phyloP scores from a whole-genome alignment of 2,329 filamentous ascomycete genomes.

The Fusarium avenaceum region DNA sequence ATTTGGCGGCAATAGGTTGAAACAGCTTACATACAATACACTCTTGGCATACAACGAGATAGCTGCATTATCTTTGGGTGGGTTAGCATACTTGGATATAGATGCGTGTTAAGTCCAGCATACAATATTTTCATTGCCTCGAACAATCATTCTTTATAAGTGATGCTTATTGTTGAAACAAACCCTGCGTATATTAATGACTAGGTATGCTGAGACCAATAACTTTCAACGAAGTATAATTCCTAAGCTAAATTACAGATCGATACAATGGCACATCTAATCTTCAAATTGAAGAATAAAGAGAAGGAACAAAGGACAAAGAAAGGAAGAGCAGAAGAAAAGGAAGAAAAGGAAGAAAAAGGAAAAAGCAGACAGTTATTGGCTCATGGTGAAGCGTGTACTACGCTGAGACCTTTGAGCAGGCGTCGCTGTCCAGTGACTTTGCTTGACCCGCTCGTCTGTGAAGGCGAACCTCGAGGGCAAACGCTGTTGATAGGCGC shows the following conservation, averaged over 20 bases:
- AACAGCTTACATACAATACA: conserved; percentile 28
- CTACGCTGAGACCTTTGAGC: conserved; percentile 39
- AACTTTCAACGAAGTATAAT: not conserved
- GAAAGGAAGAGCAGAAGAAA: not conserved
- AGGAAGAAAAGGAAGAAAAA: not conserved
- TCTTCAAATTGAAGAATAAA: not conserved
- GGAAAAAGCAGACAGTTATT: conserved; percentile 2
- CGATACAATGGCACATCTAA: too few species aligned
- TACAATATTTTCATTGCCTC: not conserved
- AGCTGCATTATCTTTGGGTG: conserved; percentile 23
- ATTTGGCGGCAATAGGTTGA: conserved; percentile 26
- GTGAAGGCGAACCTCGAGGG: conserved; percentile 34
- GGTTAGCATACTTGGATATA: conserved; percentile 18
- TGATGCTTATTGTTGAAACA: not conserved
- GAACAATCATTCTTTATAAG: not conserved
- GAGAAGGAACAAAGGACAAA: not conserved
- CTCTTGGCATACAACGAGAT: conserved; percentile 28
- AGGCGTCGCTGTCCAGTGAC: conserved; percentile 46
- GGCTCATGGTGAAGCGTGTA: conserved; percentile 19
- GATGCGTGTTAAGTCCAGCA: conserved; percentile 22
- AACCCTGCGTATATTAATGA: not conserved
- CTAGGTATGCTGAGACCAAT: not conserved
- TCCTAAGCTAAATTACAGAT: not conserved
- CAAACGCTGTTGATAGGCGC: conserved; percentile 25
- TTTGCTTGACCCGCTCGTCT: conserved; percentile 28